phyloP scores from a whole-genome alignment of 2,329 filamentous ascomycete species.

The Penicillium aurantiogriseum region DNA sequence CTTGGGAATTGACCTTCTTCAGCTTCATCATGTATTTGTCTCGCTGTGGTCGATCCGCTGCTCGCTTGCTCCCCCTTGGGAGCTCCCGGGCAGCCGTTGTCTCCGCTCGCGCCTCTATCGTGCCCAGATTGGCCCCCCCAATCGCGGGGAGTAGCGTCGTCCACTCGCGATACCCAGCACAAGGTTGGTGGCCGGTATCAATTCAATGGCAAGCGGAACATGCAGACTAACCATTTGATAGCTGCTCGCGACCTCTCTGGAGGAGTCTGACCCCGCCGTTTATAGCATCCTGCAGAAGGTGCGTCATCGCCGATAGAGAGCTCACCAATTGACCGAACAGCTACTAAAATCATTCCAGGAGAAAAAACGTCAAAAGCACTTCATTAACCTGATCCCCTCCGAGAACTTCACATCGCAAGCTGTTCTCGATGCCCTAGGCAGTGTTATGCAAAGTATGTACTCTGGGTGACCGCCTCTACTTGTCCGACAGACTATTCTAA shows the following conservation, averaged over 20 bases:
- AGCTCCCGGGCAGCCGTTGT: slow-evolving; percentile 24
- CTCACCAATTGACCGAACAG: slow-evolving; percentile 3
- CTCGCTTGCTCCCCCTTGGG: slow-evolving; percentile 33
- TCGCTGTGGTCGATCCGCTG: slow-evolving; percentile 37
- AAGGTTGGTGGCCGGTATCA: slow-evolving; percentile 30
- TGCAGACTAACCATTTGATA: slow-evolving; percentile 39
- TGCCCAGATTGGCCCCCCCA: slow-evolving; percentile 27
- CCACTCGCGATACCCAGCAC: slow-evolving; percentile 43
- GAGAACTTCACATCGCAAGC: slow-evolving; percentile 95
- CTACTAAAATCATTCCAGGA: slow-evolving; percentile 59
- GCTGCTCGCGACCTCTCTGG: slow-evolving; percentile 75
- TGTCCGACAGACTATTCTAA: slow-evolving; percentile 26
- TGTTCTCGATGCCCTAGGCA: slow-evolving; percentile 85
- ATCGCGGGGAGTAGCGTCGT: slow-evolving; percentile 39
- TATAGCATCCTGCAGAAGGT: slow-evolving; percentile 91
- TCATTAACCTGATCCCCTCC: slow-evolving; percentile 94
- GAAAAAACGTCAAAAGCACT: slow-evolving; percentile 94
- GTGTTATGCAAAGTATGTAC: slow-evolving; percentile 82
- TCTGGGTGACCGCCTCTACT: slow-evolving; percentile 29
- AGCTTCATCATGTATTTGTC: slow-evolving; percentile 34
- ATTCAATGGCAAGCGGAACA: slow-evolving; percentile 9
- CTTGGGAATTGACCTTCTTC: slow-evolving; percentile 8
- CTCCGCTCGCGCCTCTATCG: slow-evolving; percentile 23
- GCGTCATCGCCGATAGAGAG: slow-evolving; percentile 26
- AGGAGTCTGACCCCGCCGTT: slow-evolving; percentile 81